Evolutionary conservation across 805 yeast genomes (phyloP), one percentile per base, ranked within the genome.

Genomic region (Wickerhamomyces strasburgensis): DNA sequence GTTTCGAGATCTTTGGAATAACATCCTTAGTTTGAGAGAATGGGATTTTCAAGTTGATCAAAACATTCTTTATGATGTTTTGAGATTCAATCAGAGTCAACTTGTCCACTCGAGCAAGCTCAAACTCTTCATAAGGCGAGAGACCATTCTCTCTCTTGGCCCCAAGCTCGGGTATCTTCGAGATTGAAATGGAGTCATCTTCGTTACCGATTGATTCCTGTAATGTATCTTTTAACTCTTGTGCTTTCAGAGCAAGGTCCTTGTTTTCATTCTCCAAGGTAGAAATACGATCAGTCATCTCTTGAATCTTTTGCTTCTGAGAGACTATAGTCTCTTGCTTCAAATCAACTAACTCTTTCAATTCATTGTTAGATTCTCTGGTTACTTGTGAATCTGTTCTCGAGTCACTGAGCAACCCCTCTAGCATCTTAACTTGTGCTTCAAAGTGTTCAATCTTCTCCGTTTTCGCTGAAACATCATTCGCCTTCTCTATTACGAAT

Each of bases 1-100:
- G 42, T 3, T 48, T 45, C 2, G 46, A 56, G 9, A 62, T 48
- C 11, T 49, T 34, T 3, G 62, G 55, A 8, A 64, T 43, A 25
- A 41, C 43, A 25, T 47, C 39, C 24, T 50, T 46, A 7, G 60
- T 40, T 29, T 58, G 47, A 11, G 56, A 39, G 29, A 48, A 55
- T 13, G 68, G 66, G 14, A 62, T 53, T 11, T 52, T 52, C 30
- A 64, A 50, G 19, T 56, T 40, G 3, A 60, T 40, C 30, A 61
- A 42, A 7, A 64, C 39, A 42, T 62, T 56, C 40, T 64, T 64
- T 19, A 64, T 46, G 4, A 58, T 43, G 42, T 63, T 64, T 24
- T 62, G 66, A 14, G 63, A 52, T 16, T 57, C 53, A 3, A 56
- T 46, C 36, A 54, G 38, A 10, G 55, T 47, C 15, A 62, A 40